phyloP scores from a whole-genome alignment of 2,329 filamentous ascomycete genomes.

The Apiospora phragmitis region DNA sequence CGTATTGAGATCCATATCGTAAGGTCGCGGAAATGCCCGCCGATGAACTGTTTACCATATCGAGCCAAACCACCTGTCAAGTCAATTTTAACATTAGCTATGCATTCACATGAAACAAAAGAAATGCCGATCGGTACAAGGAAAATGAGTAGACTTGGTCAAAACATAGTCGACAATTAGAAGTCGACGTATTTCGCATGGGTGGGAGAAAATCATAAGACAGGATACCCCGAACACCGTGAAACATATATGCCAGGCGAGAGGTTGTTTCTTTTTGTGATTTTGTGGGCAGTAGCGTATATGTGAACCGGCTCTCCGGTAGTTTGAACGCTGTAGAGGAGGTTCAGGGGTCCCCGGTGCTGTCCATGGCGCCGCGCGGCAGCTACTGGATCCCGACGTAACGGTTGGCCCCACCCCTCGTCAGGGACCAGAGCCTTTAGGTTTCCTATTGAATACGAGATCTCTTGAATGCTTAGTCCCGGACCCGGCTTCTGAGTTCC shows the following conservation, averaged over 20 bases:
- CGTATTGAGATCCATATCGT: too few species aligned
- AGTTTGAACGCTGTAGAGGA: neutral
- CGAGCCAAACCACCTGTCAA: neutral
- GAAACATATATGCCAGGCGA: neutral
- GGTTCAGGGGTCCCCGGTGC: neutral
- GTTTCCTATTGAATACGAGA: neutral
- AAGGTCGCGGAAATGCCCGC: neutral
- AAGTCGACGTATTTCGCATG: neutral
- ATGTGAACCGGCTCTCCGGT: neutral
- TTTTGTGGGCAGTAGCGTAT: neutral
- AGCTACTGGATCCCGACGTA: neutral
- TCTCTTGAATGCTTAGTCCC: too few species aligned
- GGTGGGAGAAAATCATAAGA: neutral
- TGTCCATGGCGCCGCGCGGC: neutral
- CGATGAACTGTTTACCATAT: neutral
- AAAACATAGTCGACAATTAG: neutral
- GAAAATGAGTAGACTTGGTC: neutral
- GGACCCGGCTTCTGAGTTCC: neutral
- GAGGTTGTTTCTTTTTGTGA: neutral
- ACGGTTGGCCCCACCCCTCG: neutral
- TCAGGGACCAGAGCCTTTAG: neutral
- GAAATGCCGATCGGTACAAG: neutral
- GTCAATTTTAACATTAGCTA: neutral
- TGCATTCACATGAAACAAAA: neutral
- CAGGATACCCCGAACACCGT: neutral